Evolutionary conservation across 176 grass and related monocot species (phyloP).

Genomic region (Panicum miliaceum): DNA sequence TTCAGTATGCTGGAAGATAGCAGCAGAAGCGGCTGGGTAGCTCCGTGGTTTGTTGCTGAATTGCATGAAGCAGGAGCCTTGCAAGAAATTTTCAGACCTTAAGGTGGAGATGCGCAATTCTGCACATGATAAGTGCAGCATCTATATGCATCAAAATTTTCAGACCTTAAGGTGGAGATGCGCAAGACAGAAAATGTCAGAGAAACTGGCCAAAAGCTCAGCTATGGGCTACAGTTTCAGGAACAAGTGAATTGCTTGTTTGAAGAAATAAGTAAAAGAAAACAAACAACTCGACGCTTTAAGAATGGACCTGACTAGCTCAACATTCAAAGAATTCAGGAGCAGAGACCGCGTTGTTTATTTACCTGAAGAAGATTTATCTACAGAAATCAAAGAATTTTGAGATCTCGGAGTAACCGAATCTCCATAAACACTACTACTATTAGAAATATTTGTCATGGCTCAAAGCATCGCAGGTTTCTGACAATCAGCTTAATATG

Average conservation of each 20-base stretch:
- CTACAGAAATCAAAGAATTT: constrained; percentile 24
- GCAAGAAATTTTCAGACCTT: too few species aligned
- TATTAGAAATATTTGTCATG: background rate
- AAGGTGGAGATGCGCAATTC: too few species aligned
- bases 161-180: background rate
- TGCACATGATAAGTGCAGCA: background rate
- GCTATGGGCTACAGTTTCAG: background rate
- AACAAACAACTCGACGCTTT: background rate
- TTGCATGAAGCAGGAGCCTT: background rate
- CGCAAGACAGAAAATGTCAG: background rate
- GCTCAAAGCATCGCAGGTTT: constrained; percentile 10
- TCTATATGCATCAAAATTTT: background rate
- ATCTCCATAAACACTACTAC: constrained; percentile 29
- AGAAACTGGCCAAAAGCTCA: background rate
- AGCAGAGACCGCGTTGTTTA: background rate
- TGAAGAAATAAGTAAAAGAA: too few species aligned
- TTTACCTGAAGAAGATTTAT: background rate
- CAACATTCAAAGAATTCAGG: constrained; percentile 15
- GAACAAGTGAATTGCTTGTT: too few species aligned
- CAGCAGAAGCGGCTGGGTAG: background rate
- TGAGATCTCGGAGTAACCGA: constrained; percentile 1
- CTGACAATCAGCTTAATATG: constrained; percentile 15
- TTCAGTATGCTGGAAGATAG: constrained; percentile 32
- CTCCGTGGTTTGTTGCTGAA: constrained; percentile 32
- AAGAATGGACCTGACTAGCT: background rate